Evolutionary conservation across 2,329 filamentous ascomycete species (phyloP).

Genomic region (Penicillium sp.): DNA sequence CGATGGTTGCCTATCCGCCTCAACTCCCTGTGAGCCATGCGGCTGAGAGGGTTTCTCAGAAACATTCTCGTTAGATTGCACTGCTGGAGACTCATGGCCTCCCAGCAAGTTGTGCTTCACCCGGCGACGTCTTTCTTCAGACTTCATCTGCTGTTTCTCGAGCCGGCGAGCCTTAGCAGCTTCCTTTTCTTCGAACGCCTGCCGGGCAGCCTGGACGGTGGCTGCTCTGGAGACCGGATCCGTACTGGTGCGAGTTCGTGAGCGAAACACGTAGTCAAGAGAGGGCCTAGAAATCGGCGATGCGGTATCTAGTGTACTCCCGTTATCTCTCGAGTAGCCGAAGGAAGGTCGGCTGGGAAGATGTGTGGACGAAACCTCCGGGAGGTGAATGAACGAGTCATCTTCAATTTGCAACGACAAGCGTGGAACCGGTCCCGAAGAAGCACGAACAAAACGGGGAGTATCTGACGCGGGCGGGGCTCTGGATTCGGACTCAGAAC

Average conservation of each 20-base stretch:
- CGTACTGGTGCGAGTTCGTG: constrained; percentile 48
- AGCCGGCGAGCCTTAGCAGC: constrained; percentile 56
- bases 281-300: constrained; percentile 57
- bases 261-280: constrained; percentile 57
- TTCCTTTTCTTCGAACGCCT: constrained; percentile 61
- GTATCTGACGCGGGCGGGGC: constrained; percentile 25
- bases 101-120: constrained; percentile 35
- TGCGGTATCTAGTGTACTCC: constrained; percentile 50
- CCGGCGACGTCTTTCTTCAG: constrained; percentile 47
- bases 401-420: constrained; percentile 40
- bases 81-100: constrained; percentile 9
- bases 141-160: constrained; percentile 53
- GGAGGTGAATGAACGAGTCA: constrained; percentile 48
- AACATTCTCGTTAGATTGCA: constrained; percentile 15
- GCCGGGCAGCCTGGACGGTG: constrained; percentile 55
- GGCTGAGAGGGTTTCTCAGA: constrained; percentile 4
- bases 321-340: constrained; percentile 52
- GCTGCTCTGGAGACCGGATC: constrained; percentile 57
- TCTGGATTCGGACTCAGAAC: constrained; percentile 45
- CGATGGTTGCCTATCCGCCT: constrained; percentile 9
- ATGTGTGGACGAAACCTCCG: constrained; percentile 54
- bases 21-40: neutral
- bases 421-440: constrained; percentile 29
- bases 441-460: constrained; percentile 33
- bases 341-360: constrained; percentile 46